Base-by-base conservation (phyloP, 2,329 filamentous ascomycete species). In the Phialophora expanda region DNA sequence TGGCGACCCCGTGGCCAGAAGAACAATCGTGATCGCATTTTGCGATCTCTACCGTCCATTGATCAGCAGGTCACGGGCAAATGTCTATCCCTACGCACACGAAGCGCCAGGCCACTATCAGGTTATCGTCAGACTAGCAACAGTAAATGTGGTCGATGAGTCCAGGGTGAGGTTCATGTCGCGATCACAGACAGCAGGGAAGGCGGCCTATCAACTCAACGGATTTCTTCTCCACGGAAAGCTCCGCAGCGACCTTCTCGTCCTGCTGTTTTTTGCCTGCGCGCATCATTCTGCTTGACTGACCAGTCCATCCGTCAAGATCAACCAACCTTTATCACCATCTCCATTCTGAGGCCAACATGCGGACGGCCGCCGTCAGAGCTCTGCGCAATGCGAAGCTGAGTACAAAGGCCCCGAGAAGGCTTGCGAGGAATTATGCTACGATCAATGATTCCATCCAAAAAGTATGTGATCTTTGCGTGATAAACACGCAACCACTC, bases 381-480 rank as follows among this genome's bases (percentile, higher is more conserved):
- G 66, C 67, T 34, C 41, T 71, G 55, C 61, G 67, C 17, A 71
- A 66, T 65, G 67, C 68, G 2, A 65, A 62, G 53, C 17, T 68
- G 44, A 56, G 51, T 34, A 59, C 66, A 30, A 64, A 62, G 46
- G 48, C 55, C 12, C 55, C 66, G 14, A 64, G 55, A 54, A 22
- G 62, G 3, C n/a, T 61, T 6, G n/a, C 54, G 14, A 63, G 72
- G 51, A 68, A 66, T 17, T 74, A 70, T 63, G 72, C 72, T 9
- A 71, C 72, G 4, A 56, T 67, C 32, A 66, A 54, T 48, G 68
- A 70, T 62, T 69, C 70, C 26, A 20, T 62, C 14, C 66, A 71
- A 50, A 72, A 70, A 62, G 71, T 71, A 61, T 46, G 28, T 22
- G 34, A 4, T 53, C 28, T n/a, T 17, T 59, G 9, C 56, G 3